A percentile compares a stretch with the other conserved stretches of the same genome.
phyloP scores from a whole-genome alignment of 2,329 filamentous ascomycete species.

The Parastagonospora nodorum region DNA sequence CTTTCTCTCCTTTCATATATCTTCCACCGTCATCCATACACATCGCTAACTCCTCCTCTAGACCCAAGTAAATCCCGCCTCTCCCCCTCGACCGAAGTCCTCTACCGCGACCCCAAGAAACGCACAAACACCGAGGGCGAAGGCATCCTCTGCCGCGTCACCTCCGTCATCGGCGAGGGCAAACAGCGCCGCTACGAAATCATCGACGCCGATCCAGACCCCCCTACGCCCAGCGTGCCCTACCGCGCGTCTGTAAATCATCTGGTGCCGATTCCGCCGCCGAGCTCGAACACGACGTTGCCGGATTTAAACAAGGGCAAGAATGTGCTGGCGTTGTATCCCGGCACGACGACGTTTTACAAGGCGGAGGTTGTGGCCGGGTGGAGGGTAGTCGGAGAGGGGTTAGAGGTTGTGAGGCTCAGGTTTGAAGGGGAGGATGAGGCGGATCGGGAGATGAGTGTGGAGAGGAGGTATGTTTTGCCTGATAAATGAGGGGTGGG shows the following conservation, averaged over 20 bases:
- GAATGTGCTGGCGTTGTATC: slow-evolving; percentile 57
- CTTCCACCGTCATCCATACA: slow-evolving; percentile 2
- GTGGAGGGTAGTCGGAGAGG: slow-evolving; percentile 51
- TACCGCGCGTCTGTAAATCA: slow-evolving; percentile 55
- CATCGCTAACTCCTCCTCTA: slow-evolving; percentile 2
- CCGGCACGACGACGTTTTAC: slow-evolving; percentile 60
- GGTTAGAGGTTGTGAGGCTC: slow-evolving; percentile 48
- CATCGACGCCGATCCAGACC: slow-evolving; percentile 55
- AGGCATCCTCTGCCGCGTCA: slow-evolving; percentile 58
- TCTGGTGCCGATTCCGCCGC: slow-evolving; percentile 52
- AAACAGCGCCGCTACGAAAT: slow-evolving; percentile 60
- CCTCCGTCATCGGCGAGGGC: slow-evolving; percentile 58
- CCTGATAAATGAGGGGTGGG: slow-evolving; percentile 35
- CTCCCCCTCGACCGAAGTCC: slow-evolving; percentile 53
- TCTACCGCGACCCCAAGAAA: slow-evolving; percentile 55
- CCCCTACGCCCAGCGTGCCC: slow-evolving; percentile 43
- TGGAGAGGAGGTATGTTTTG: slow-evolving; percentile 57
- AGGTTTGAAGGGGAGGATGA: slow-evolving; percentile 57
- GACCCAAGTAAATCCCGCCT: slow-evolving; percentile 30
- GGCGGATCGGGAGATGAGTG: slow-evolving; percentile 51
- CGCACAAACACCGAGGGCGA: slow-evolving; percentile 51
- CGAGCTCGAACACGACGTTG: slow-evolving; percentile 47
- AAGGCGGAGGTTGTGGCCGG: slow-evolving; percentile 55
- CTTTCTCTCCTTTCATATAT: slow-evolving; percentile 1
- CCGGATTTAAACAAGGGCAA: slow-evolving; percentile 49